phyloP scores from a whole-genome alignment of 2,329 filamentous ascomycete genomes.

The Aspergillus phoenicis region DNA sequence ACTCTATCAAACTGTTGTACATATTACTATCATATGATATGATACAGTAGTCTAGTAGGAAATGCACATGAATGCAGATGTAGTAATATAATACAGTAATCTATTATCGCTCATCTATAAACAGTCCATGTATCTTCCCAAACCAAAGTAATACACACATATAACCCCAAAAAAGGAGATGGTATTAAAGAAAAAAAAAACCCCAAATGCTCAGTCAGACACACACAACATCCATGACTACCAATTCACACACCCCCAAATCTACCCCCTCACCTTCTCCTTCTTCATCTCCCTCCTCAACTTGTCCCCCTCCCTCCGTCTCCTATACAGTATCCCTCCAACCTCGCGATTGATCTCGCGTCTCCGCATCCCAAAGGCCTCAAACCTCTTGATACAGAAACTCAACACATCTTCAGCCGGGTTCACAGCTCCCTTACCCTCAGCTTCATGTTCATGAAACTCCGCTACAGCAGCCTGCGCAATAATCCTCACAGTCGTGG shows the following conservation, averaged over 20 bases:
- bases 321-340: constrained; percentile 33
- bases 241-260: too few relatives aligned
- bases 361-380: constrained; percentile 29
- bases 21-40: too few relatives aligned
- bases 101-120: too few relatives aligned
- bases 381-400: constrained; percentile 39
- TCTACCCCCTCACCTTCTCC: neutral
- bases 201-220: too few relatives aligned
- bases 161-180: too few relatives aligned
- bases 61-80: too few relatives aligned
- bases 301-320: neutral
- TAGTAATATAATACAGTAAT: too few relatives aligned
- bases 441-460: constrained; percentile 11
- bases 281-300: constrained; percentile 8
- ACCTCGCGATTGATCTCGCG: constrained; percentile 39
- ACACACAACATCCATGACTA: neutral
- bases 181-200: too few relatives aligned
- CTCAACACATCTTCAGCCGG: constrained; percentile 30
- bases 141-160: too few relatives aligned
- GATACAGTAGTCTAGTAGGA: too few relatives aligned
- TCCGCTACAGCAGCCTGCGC: constrained; percentile 37
- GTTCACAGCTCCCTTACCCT: neutral
- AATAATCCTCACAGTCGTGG: constrained; percentile 42
- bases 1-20: too few relatives aligned
- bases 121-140: too few relatives aligned